phyloP scores from a whole-genome alignment of 371 early-diverging fungal species.

The Smittium culicis region DNA sequence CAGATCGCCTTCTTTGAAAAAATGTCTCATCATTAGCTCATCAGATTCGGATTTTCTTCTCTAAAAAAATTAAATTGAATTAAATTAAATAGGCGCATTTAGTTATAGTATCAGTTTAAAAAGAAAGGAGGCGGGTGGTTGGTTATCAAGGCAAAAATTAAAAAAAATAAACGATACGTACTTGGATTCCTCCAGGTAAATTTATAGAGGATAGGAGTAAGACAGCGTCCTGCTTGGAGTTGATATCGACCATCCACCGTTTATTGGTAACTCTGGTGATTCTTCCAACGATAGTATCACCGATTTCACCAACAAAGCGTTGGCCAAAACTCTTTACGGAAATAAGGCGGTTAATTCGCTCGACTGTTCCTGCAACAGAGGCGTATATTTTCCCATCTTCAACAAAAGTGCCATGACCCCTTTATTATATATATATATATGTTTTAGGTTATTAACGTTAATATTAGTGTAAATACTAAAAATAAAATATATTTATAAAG shows the following conservation, averaged over 20 bases:
- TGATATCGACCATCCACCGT: slow-evolving; percentile 96
- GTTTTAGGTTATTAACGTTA: not conserved
- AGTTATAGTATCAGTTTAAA: no score
- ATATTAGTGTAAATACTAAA: not conserved
- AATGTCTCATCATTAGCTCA: slow-evolving; percentile 95
- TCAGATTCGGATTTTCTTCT: slow-evolving; percentile 95
- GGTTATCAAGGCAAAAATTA: not conserved
- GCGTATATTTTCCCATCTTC: slow-evolving; percentile 54
- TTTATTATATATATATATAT: no score
- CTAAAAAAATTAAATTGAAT: no score
- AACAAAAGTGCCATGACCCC: slow-evolving; percentile 92
- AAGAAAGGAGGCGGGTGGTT: no score
- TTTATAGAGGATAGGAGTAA: slow-evolving; percentile 88
- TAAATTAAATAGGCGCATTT: no score
- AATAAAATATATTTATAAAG: no score
- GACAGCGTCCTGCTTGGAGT: slow-evolving; percentile 75
- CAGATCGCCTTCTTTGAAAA: slow-evolving; percentile 91
- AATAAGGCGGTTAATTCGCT: slow-evolving; percentile 92
- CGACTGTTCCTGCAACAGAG: slow-evolving; percentile 81
- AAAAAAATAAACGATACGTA: not conserved
- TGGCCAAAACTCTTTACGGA: slow-evolving; percentile 79
- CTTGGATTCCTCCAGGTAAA: slow-evolving; percentile 93
- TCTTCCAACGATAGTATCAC: slow-evolving; percentile 97
- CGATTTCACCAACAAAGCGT: slow-evolving; percentile 74
- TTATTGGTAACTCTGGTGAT: slow-evolving; percentile 82